Base-by-base conservation (phyloP, 345 rosid species). In the Populus pruinosa region DNA sequence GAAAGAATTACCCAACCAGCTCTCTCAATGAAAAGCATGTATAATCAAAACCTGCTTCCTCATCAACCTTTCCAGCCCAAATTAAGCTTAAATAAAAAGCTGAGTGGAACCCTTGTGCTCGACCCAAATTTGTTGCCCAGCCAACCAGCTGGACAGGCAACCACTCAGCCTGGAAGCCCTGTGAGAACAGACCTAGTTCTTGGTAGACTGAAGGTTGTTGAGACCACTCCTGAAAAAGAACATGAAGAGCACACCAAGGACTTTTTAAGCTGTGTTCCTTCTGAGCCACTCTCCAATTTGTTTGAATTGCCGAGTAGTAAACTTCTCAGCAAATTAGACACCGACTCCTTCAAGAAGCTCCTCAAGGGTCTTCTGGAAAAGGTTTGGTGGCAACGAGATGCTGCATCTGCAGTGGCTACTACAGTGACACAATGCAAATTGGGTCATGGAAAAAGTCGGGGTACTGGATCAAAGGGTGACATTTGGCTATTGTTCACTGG, bases 341-440 rank as follows among this genome's bases (percentile, higher is more conserved):
- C 87, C 4, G 97, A 90, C 67, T 84, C 90, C 5, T 88, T 83
- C 81, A 96, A 96, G 90, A 88, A 87, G 86, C 94, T 96, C 49
- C 89, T 91, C 73, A 92, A 90, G 74, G 94, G 95, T 63, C 90
- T 96, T 73, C 49, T 70, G 0, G 95, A 91, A 78, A 90, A 87
- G 80, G 97, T 90, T 29, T 87, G 97, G 97, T 96, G 99, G 99
- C 99, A 96, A 85, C 87, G 78, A 25, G 98, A 96, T 27, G 98
- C 99, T 36, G 94, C 99, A 49, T 88, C 97, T 31, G 90, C 97
- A 0, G 83, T 93, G 70, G 97, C 98, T n/a, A 79, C 89, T 36
- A 87, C 91, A 2, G 89, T 93, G 71, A 88, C 91, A 0, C 90
- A 87, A 78, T 88, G 93, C 84, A 93, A 86, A 85, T 73, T 86